Evolutionary conservation across 2,329 filamentous ascomycete genomes (phyloP), one percentile per base, ranked within the genome.

Genomic region (Cadophora malorum): DNA sequence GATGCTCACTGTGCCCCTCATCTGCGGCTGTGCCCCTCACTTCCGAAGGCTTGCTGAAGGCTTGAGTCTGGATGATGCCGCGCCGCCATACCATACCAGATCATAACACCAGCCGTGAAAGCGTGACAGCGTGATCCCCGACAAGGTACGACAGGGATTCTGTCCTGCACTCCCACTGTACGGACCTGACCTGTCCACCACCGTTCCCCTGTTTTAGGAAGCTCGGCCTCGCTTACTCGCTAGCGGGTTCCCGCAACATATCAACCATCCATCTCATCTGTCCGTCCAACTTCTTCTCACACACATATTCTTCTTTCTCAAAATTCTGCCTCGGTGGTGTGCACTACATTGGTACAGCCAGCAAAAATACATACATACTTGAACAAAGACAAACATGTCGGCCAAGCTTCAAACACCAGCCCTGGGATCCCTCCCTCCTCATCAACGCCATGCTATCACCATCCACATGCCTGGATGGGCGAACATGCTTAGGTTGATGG

Each of bases 361-460:
- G 41, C 12, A 1, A 16, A 16, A 19, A 16, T 16, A 45, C 41
- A 19, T 3, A 19, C 41, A 49, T 21, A 21, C n/a, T 19, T 19
- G 45, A 67, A 28, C 5, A 5, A 28, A 28, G 5, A 5, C 28
- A 28, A 28, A 58, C 8, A 73, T 73, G 71, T 59, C 68, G 19
- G 58, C 64, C 19, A 68, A 66, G 63, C 66, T 74, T 23, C 53
- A 68, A 50, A 76, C 74, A 7, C 33, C 61, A 8, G 25, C 60
- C 21, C 67, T 71, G 3, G 47, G 67, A 25, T 68, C 74, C 5
- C 52, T 76, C 8, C 74, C 73, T 1, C 74, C 73, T 10, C 69
- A 64, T 25, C 62, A 67, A n/a, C 70, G 69, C 25, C 74, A 76
- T 68, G 66, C 74, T 8, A 74, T 76, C 63, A 75, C 73, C 1